Base-by-base conservation (phyloP, 192 early-diverging fungal genomes). In the Backusella tarrabulga region DNA sequence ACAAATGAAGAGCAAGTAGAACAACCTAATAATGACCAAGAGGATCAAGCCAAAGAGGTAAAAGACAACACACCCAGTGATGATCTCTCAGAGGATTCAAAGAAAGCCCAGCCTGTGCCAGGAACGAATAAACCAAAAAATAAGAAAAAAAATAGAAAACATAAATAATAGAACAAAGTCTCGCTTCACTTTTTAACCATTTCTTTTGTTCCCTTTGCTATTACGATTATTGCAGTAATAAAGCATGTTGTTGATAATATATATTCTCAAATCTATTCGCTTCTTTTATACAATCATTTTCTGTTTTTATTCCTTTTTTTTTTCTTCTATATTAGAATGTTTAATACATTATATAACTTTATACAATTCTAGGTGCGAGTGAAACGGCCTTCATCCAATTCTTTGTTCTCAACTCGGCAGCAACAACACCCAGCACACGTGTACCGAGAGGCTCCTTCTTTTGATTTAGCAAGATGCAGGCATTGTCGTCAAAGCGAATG, bases 401-500 rank as follows among this genome's bases (percentile, higher is more conserved):
- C 90, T 97, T 98, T 86, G 93, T 92, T 77, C 96, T 88, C 63
- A 95, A 86, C 85, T 99, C 97, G 19, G 88, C 90, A 19, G 95
- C 92, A 32, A 99, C 92, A 17, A 94, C 91, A 36, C 97, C 97
- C 44, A 98, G 81, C 32, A 99, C 92, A 78, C 97, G 89, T 76
- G 94, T 98, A 38, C 97, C 97, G 41, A 99, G 85, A 56, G 97
- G 97, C 81, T 97, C 96, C 50, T 92, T 92, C 84, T 94, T 91
- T 83, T 97, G 94, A 84, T 96, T 97, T 74, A 99, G 88, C 77
- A 99, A 89, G 75, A 99, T 93, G 75, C 93, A 94, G 17, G 97
- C 97, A 80, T 99, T 99, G 81, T 99, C 97, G 77, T 99, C 97
- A 78, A 99, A 99, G 38, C 92, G 90, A 67, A 97, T 90, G 71